These are phyloP conservation scores for Wakefieldia striispora DNA, from an alignment of 768 basidiomycete genomes.

Conservation along the genomic window DNA sequence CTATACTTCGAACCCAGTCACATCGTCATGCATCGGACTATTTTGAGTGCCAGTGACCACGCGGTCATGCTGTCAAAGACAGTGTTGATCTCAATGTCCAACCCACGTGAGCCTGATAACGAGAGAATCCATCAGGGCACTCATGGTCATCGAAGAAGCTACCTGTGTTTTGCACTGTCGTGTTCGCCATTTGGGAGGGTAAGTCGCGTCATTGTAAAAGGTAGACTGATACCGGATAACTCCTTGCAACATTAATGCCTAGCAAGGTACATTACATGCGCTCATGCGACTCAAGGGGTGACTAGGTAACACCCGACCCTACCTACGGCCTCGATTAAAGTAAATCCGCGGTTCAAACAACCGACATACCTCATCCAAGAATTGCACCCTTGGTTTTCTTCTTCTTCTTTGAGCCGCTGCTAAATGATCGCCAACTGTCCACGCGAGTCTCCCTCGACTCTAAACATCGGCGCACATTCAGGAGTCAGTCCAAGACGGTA, in stretches of 20 bases:
- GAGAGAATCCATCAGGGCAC: no score
- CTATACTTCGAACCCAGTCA: no score
- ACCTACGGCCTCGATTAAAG: neutral
- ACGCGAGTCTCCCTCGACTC: slow-evolving; percentile 80
- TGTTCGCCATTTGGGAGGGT: no score
- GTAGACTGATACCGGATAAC: no score
- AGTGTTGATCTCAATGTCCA: no score
- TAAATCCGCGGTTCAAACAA: neutral
- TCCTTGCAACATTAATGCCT: neutral
- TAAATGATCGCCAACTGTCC: slow-evolving; percentile 79
- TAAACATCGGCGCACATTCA: slow-evolving; percentile 25
- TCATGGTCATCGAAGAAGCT: no score
- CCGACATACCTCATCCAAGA: slow-evolving; percentile 52
- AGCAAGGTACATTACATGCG: slow-evolving; percentile 7
- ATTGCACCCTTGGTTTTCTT: slow-evolving; percentile 69
- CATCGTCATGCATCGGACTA: no score
- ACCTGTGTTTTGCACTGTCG: no score
- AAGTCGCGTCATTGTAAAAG: no score
- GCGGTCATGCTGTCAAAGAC: no score
- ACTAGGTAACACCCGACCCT: slow-evolving; percentile 15
- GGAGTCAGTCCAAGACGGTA: neutral
- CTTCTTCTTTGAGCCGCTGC: slow-evolving; percentile 71
- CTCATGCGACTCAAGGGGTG: slow-evolving; percentile 1
- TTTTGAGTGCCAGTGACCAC: no score
- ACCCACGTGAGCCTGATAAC: no score